Percentiles rank a stretch among this genome's conserved stretches.
Evolutionary conservation across 176 grass and related monocot genomes (phyloP).

Genomic region (Thinopyrum elongatum): DNA sequence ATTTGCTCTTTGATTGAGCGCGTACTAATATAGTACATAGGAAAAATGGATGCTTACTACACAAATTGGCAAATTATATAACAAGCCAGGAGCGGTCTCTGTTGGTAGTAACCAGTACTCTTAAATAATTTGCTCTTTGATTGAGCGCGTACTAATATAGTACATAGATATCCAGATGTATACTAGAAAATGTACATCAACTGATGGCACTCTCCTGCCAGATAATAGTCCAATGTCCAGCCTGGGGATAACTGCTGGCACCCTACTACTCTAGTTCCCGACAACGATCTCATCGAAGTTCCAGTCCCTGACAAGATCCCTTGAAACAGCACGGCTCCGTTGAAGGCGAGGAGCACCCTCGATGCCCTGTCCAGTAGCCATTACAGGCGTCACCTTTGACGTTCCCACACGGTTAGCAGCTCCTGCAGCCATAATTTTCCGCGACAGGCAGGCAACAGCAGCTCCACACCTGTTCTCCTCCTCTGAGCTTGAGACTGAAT

Average conservation of each 20-base stretch:
- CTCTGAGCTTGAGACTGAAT: constrained; percentile 85
- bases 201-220: constrained; percentile 8
- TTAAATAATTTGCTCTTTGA: not conserved
- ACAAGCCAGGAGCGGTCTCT: not conserved
- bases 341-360: constrained; percentile 62
- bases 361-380: constrained; percentile 40
- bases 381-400: constrained; percentile 70
- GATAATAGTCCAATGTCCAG: constrained; percentile 23
- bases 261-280: constrained; percentile 49
- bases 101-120: not conserved
- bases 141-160: constrained; percentile 6
- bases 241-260: not conserved
- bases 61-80: not conserved
- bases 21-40: constrained; percentile 25
- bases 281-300: constrained; percentile 79
- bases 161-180: constrained; percentile 29
- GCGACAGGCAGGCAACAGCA: constrained; percentile 57
- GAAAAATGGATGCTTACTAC: constrained; percentile 11
- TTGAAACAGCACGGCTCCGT: constrained; percentile 75
- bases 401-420: constrained; percentile 36
- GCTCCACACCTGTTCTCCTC: constrained; percentile 58
- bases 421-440: constrained; percentile 40
- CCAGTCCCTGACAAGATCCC: constrained; percentile 90
- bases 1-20: not conserved
- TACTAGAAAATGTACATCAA: constrained; percentile 45